These are phyloP conservation scores for Hypoxylon perforatum DNA, from an alignment of 495 filamentous ascomycete species.

Conservation along the genomic window DNA sequence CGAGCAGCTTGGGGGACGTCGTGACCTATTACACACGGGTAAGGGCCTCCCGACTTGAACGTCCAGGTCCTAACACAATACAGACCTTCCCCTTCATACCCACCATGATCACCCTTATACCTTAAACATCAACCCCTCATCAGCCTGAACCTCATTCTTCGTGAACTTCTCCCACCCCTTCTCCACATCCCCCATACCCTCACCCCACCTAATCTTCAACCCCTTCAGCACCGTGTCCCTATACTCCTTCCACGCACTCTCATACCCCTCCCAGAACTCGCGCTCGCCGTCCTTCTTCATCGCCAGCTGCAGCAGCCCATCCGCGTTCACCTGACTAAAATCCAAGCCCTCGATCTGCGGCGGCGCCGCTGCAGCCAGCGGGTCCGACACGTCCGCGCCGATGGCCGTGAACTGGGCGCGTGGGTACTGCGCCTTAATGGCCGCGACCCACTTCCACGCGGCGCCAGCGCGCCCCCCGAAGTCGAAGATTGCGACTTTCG, in stretches of 20 bases:
- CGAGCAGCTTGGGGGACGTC: too few species aligned
- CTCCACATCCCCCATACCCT: slow-evolving; percentile 54
- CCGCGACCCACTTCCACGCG: slow-evolving; percentile 47
- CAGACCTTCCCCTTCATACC: background rate
- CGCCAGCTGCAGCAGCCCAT: slow-evolving; percentile 50
- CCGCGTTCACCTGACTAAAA: slow-evolving; percentile 57
- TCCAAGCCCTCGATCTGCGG: slow-evolving; percentile 21
- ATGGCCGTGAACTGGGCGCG: slow-evolving; percentile 55
- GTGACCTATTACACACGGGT: too few species aligned
- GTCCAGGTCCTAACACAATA: too few species aligned
- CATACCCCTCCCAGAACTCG: slow-evolving; percentile 46
- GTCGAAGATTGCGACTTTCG: slow-evolving; percentile 62
- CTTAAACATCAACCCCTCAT: slow-evolving; percentile 58
- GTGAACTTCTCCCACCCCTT: slow-evolving; percentile 59
- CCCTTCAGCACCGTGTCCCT: slow-evolving; percentile 46
- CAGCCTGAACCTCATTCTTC: slow-evolving; percentile 51
- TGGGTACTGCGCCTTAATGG: slow-evolving; percentile 43
- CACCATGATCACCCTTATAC: slow-evolving; percentile 11
- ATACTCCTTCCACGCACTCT: slow-evolving; percentile 49
- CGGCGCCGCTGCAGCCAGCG: slow-evolving; percentile 38
- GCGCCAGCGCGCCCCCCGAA: slow-evolving; percentile 61
- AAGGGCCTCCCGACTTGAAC: too few species aligned
- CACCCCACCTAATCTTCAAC: slow-evolving; percentile 55
- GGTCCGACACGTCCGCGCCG: slow-evolving; percentile 46
- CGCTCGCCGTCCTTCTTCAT: slow-evolving; percentile 45